Evolutionary conservation across 495 filamentous ascomycete species (phyloP), one percentile per base, ranked within the genome.

Genomic region (Aspergillus nidulans): DNA sequence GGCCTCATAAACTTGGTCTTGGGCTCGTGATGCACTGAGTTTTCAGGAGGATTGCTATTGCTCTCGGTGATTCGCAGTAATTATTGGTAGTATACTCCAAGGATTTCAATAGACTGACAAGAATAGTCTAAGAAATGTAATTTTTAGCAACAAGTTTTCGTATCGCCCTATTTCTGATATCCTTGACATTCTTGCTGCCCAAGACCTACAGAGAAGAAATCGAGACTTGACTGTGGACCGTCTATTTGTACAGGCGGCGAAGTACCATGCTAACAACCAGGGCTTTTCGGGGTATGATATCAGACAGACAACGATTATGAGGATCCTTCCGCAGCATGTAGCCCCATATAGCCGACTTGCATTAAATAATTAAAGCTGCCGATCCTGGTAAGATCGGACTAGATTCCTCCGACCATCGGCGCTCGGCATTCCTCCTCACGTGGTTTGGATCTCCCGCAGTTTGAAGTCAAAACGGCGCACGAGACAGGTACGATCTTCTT

Each of bases 331-430:
- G n/a, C n/a, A n/a, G n/a, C n/a, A n/a, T n/a, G 7, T 18, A 32
- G 1, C 18, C 40, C n/a, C 16, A 20, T 13, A 36, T 43, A 25
- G 19, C 56, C 56, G 56, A 59, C 15, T 18, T 28, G 49, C 56
- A 49, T 43, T 38, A 42, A 30, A n/a, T 46, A 4, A 4, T 30
- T 2, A 26, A 13, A 30, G 23, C 21, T 18, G 8, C 13, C 24
- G 16, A 36, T 3, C n/a, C 36, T 16, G 15, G 13, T 16, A 4
- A 41, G 52, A 49, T 55, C 52, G 52, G 52, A 60, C 41, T 24
- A 16, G n/a, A 34, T 24, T 38, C 30, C 43, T 54, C 59, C 59
- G 59, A 44, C 46, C 40, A 15, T 57, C 59, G 59, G 54, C 54
- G 24, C 23, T 36, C 23, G 44, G 36, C 49, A 45, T 44, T 32